Evolutionary conservation across 2,329 filamentous ascomycete genomes (phyloP).

Genomic region (Ascochyta koolunga): DNA sequence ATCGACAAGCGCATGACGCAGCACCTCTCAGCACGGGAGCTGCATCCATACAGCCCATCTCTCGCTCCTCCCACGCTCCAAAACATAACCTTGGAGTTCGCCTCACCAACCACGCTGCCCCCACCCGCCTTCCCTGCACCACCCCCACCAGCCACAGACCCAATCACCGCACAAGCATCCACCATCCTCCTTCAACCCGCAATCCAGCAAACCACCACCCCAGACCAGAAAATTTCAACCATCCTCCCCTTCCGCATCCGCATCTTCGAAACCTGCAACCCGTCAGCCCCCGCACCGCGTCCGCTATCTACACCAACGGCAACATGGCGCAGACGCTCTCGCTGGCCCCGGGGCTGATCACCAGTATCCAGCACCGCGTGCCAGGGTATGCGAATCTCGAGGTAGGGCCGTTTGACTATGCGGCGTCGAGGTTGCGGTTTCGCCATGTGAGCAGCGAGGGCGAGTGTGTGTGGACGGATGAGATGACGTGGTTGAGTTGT

Average conservation of each 20-base stretch:
- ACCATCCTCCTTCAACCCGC: constrained; percentile 6
- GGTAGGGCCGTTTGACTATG: constrained; percentile 15
- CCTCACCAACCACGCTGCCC: too few relatives aligned
- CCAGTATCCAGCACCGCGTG: constrained; percentile 9
- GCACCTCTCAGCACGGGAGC: too few relatives aligned
- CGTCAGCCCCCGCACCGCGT: not conserved
- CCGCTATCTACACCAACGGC: constrained; percentile 5
- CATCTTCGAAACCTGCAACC: constrained; percentile 2
- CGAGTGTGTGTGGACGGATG: constrained; percentile 22
- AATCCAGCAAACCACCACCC: too few relatives aligned
- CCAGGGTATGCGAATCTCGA: constrained; percentile 1
- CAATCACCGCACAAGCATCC: too few relatives aligned
- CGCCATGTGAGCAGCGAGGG: not conserved
- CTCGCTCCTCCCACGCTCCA: too few relatives aligned
- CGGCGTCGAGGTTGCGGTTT: not conserved
- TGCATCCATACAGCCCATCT: too few relatives aligned
- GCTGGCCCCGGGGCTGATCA: not conserved
- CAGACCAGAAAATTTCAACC: too few relatives aligned
- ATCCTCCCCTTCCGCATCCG: constrained; percentile 25
- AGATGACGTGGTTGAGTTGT: constrained; percentile 20
- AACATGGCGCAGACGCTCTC: constrained; percentile 1
- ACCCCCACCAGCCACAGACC: not conserved
- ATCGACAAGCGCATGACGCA: not conserved
- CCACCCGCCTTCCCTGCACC: not conserved
- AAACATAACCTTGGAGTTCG: too few relatives aligned